A percentile compares a stretch with the other conserved stretches of the same genome.
phyloP scores from a whole-genome alignment of 1,284 basidiomycete genomes.

The Ustilago esculenta region DNA sequence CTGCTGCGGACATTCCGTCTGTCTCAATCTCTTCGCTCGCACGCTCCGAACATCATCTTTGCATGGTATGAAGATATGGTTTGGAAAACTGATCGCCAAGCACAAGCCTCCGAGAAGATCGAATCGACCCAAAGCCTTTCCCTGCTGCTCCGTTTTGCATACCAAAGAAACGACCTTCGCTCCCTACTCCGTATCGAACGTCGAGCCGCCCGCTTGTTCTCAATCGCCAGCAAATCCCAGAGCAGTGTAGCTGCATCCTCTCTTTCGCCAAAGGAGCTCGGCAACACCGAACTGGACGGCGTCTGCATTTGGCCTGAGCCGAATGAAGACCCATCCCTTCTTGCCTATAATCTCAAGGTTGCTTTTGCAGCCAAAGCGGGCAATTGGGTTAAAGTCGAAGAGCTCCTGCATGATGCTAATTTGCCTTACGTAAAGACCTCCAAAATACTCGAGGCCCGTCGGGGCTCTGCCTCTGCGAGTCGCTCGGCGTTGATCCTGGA shows the following conservation, averaged over 20 bases:
- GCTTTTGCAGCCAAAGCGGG: conserved; percentile 21
- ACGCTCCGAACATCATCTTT: conserved; percentile 10
- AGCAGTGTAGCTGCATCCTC: not conserved
- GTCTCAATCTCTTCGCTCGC: conserved; percentile 2
- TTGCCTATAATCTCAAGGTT: conserved; percentile 33
- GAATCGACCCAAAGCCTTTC: conserved; percentile 22
- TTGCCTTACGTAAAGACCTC: not conserved
- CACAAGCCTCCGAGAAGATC: conserved; percentile 2
- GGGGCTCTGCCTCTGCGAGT: no score
- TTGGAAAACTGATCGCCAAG: conserved; percentile 30
- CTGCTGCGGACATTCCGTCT: conserved; percentile 10
- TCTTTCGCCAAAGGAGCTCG: not conserved
- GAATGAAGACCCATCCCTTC: conserved; percentile 14
- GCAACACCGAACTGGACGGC: conserved; percentile 5
- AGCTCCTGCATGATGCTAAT: conserved; percentile 12
- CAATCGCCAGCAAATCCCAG: not conserved
- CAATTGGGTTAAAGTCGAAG: conserved; percentile 28
- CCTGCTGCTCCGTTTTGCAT: conserved; percentile 20
- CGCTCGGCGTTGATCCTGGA: conserved; percentile 1
- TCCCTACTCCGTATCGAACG: conserved; percentile 24
- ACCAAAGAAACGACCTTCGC: conserved; percentile 23
- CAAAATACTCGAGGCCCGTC: not conserved
- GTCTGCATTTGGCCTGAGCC: conserved; percentile 23
- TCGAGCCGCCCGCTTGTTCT: conserved; percentile 6
- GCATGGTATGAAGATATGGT: conserved; percentile 39